Base-by-base conservation (phyloP, 2,329 filamentous ascomycete genomes). In the Gnomoniopsis smithogilvyi region DNA sequence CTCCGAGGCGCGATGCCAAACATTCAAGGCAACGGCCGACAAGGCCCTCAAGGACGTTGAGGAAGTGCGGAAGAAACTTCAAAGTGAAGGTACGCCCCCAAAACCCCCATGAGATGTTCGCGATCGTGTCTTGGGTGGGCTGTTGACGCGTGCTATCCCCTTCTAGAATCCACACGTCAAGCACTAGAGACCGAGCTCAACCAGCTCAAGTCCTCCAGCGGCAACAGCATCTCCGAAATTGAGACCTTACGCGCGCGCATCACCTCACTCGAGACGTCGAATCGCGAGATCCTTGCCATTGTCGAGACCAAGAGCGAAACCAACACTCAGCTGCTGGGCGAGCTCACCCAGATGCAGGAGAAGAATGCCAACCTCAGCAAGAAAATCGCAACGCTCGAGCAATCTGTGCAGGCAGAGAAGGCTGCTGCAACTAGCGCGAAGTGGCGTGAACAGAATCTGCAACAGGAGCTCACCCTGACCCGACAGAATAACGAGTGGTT, bases 401-500 rank as follows among this genome's bases (percentile, higher is more conserved):
- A 97, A 70, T 85, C 88, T 24, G 85, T 92, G 19, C 94, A 98
- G 71, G 82, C 87, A 47, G 87, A 92, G 24, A 91, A 93, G 70
- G 91, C 91, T 26, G 85, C 90, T 24, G 86, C 89, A 2, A 91
- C 88, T 45, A 91, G 86, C 60, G 87, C 92, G 63, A 96, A 92
- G 67, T 97, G 96, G 78, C 88, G 91, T 64, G 92, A 97, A 72
- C 92, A 97, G 69, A 90, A 87, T 33, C 78, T 98, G 14, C 88
- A 95, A 72, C 93, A 97, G 72, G 93, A 98, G 72, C 82, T 98
- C 38, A 92, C 96, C 46, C 80, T 96, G 58, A 86, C 94, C 19
- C 92, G 92, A 71, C 90, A 89, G 68, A 96, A 92, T 76, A 91
- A 91, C 64, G 94, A 98, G 67, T 99, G 92, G 90, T 89, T 95